Evolutionary conservation across 352 stramenopile species (phyloP).

Genomic region (Aphanomyces astaci): DNA sequence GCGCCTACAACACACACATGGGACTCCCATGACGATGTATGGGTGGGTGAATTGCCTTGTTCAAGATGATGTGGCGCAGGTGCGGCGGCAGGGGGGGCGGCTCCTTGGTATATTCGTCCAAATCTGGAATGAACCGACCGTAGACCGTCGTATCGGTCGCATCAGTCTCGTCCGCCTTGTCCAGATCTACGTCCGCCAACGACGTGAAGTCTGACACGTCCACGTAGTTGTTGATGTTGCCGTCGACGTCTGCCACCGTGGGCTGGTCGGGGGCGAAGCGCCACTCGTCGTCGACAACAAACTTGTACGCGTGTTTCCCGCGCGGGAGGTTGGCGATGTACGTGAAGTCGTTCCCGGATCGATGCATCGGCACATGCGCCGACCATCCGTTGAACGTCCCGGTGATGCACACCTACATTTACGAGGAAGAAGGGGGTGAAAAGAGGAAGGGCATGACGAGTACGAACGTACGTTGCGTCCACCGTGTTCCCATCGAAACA

Average conservation of each 20-base stretch:
- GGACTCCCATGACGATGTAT: not conserved
- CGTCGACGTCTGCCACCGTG: conserved; percentile 97
- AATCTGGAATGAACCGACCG: conserved; percentile 93
- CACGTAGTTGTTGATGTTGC: conserved; percentile 99
- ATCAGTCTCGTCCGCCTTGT: conserved; percentile 42
- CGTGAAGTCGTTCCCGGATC: conserved; percentile 99
- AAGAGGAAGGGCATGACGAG: not conserved
- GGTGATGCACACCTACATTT: conserved; percentile 94
- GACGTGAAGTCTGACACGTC: conserved; percentile 97
- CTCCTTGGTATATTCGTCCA: conserved; percentile 99
- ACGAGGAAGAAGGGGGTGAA: not conserved
- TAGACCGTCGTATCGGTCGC: conserved; percentile 91
- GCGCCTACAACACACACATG: conserved; percentile 39
- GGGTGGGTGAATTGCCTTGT: conserved; percentile 80
- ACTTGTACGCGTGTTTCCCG: conserved; percentile 99
- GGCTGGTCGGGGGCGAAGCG: conserved; percentile 90
- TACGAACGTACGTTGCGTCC: conserved; percentile 59
- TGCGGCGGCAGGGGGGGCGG: conserved; percentile 96
- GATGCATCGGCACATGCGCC: conserved; percentile 98
- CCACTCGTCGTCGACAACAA: conserved; percentile 99
- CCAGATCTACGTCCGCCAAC: conserved; percentile 62
- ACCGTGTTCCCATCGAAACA: conserved; percentile 99
- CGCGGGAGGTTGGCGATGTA: conserved; percentile 98
- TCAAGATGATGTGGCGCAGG: conserved; percentile 99
- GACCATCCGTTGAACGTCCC: conserved; percentile 99